phyloP scores from a whole-genome alignment of 75 land plant genomes.

The Cryptomeria japonica region DNA sequence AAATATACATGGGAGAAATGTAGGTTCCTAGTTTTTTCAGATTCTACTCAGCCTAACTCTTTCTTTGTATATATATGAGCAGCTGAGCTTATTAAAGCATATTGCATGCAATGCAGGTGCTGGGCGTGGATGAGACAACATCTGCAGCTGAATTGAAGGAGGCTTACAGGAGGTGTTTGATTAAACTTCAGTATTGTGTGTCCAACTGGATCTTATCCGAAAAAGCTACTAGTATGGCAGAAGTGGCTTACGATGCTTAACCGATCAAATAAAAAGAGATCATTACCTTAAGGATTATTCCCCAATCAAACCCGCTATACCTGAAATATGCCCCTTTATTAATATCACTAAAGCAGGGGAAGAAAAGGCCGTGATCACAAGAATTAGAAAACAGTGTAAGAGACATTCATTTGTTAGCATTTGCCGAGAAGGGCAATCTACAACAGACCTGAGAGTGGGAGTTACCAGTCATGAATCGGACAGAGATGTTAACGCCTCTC shows the following conservation, averaged over 20 bases:
- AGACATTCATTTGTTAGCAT: not conserved
- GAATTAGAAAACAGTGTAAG: not conserved
- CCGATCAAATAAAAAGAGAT: not conserved
- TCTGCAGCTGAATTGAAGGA: not conserved
- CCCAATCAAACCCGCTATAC: not conserved
- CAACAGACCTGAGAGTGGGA: not conserved
- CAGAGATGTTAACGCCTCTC: not conserved
- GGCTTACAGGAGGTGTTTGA: not conserved
- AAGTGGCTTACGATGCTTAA: not conserved
- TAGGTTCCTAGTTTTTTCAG: too few species aligned
- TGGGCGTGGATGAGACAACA: not conserved
- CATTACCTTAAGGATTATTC: not conserved
- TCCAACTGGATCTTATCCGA: not conserved
- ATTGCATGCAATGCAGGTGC: not conserved
- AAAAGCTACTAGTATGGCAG: not conserved
- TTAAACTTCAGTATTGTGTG: not conserved
- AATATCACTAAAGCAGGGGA: not conserved
- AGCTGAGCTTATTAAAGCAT: too few species aligned
- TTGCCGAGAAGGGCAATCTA: not conserved
- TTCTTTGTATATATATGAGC: too few species aligned
- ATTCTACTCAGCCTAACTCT: too few species aligned
- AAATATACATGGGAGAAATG: too few species aligned
- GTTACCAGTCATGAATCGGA: not conserved
- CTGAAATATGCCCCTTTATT: too few species aligned
- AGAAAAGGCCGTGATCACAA: not conserved